These are phyloP conservation scores for Solanum chacoense DNA, from an alignment of 305 asterid species.

Conservation along the genomic window DNA sequence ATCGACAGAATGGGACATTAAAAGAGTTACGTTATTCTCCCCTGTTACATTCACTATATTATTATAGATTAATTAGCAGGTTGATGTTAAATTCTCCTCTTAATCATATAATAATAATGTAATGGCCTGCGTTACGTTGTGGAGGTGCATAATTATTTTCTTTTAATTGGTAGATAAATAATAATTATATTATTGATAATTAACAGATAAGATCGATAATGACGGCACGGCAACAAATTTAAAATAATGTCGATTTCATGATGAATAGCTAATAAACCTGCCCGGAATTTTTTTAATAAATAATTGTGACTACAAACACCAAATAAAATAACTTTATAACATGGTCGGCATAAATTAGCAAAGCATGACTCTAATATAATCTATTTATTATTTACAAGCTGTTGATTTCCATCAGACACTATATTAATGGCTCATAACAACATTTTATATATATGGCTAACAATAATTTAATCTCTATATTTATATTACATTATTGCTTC, in stretches of 20 bases:
- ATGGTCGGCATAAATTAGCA: constrained; percentile 38
- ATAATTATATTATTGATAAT: neutral
- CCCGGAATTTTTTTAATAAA: neutral
- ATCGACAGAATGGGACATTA: neutral
- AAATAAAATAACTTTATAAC: neutral
- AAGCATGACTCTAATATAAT: constrained; percentile 20
- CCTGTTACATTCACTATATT: neutral
- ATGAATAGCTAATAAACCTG: neutral
- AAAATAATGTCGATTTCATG: constrained; percentile 6
- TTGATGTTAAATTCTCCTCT: neutral
- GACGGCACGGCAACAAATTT: constrained; percentile 4
- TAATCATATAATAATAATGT: neutral
- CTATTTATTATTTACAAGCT: neutral
- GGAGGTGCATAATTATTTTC: neutral
- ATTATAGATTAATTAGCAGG: neutral
- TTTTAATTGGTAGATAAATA: neutral
- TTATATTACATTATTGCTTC: neutral
- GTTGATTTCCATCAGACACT: neutral
- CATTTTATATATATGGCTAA: neutral
- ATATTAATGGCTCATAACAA: neutral
- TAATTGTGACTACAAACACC: neutral
- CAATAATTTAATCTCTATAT: neutral
- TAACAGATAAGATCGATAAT: neutral
- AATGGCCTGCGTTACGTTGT: neutral
- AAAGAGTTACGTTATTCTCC: neutral